Percentiles rank a stretch among this genome's conserved stretches.
These are phyloP conservation scores for Phytophthora hibernalis DNA, from an alignment of 352 stramenopile species.

Conservation along the genomic window DNA sequence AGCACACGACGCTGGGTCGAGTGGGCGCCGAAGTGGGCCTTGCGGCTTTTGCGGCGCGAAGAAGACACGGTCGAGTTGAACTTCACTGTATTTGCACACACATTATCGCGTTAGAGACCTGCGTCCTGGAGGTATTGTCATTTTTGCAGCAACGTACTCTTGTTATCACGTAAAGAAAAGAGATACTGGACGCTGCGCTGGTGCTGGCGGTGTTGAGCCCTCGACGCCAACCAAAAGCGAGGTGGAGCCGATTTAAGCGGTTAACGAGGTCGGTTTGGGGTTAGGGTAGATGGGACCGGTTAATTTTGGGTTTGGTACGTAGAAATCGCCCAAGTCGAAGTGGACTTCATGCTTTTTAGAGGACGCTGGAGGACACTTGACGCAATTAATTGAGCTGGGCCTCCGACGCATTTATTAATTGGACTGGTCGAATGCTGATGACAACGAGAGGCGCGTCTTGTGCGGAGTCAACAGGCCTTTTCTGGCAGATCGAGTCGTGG, in stretches of 20 bases:
- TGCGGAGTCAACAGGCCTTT: constrained; percentile 37
- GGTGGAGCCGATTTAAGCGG: constrained; percentile 13
- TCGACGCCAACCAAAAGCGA: constrained; percentile 42
- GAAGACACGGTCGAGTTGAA: constrained; percentile 95
- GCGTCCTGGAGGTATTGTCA: background rate
- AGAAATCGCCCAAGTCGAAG: background rate
- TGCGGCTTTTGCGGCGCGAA: constrained; percentile 98
- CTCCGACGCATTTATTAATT: constrained; percentile 10
- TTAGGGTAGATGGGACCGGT: constrained; percentile 20
- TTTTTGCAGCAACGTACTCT: constrained; percentile 61
- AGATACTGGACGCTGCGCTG: constrained; percentile 61
- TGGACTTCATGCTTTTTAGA: background rate
- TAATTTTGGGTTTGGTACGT: background rate
- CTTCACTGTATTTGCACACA: constrained; percentile 75
- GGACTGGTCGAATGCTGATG: background rate
- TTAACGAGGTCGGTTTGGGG: constrained; percentile 28
- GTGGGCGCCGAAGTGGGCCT: constrained; percentile 99
- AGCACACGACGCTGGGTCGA: constrained; percentile 96
- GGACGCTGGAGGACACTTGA: background rate
- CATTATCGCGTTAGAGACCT: background rate
- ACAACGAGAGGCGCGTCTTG: constrained; percentile 25
- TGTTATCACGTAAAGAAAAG: constrained; percentile 89
- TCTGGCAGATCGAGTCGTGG: constrained; percentile 34
- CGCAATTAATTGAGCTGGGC: too few relatives aligned
- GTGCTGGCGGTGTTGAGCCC: background rate